phyloP scores from a whole-genome alignment of 768 basidiomycete species.

The Bullera alba region DNA sequence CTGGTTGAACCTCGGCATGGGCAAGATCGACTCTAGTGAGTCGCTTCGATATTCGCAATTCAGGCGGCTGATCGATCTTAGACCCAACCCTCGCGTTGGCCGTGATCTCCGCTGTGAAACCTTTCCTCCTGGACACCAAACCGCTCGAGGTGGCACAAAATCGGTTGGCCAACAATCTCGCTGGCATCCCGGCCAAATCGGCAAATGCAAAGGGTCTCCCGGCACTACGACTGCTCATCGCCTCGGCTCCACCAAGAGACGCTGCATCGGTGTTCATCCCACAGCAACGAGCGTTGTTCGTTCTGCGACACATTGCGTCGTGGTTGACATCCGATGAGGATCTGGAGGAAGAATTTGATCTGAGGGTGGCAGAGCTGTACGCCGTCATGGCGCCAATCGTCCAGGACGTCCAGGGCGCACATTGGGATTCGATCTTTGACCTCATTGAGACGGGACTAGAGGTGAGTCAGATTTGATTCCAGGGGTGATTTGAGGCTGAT shows the following conservation, averaged over 20 bases:
- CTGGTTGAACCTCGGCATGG: slow-evolving; percentile 69
- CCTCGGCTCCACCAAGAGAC: slow-evolving; percentile 68
- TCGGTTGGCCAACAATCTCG: slow-evolving; percentile 74
- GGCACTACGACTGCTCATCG: slow-evolving; percentile 61
- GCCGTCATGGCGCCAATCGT: slow-evolving; percentile 73
- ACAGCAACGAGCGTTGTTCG: slow-evolving; percentile 74
- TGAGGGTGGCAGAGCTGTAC: slow-evolving; percentile 67
- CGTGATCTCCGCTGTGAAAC: slow-evolving; percentile 58
- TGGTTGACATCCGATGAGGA: slow-evolving; percentile 63
- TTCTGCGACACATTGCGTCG: slow-evolving; percentile 72
- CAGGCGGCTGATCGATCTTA: slow-evolving; percentile 36
- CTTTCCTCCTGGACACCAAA: slow-evolving; percentile 55
- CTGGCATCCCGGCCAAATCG: slow-evolving; percentile 59
- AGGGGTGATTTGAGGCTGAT: background rate
- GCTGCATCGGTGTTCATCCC: slow-evolving; percentile 78
- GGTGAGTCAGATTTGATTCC: slow-evolving; percentile 49
- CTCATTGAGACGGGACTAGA: slow-evolving; percentile 80
- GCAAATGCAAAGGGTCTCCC: slow-evolving; percentile 66
- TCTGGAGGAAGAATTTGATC: slow-evolving; percentile 70
- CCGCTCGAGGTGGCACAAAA: slow-evolving; percentile 58
- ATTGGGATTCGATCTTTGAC: slow-evolving; percentile 92
- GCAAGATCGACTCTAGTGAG: slow-evolving; percentile 59
- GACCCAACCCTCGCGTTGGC: slow-evolving; percentile 66
- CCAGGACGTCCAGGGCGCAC: slow-evolving; percentile 74
- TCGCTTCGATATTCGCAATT: slow-evolving; percentile 4